Evolutionary conservation across 371 early-diverging fungal genomes (phyloP).

Genomic region (Rhizopus sp.): DNA sequence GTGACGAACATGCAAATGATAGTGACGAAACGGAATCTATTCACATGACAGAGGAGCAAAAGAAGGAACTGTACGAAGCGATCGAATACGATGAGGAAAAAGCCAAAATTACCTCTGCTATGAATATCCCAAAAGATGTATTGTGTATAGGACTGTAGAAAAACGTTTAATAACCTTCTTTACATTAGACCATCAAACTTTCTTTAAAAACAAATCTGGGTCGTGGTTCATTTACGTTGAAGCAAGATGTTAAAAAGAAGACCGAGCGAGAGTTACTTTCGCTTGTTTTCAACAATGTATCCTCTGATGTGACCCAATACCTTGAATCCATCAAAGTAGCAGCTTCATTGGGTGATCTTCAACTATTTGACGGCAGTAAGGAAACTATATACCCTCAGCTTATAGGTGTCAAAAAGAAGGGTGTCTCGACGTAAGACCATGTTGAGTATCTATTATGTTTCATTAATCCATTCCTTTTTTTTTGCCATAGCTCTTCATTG

Average conservation of each 20-base stretch:
- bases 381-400: conserved; percentile 45
- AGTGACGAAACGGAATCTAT: conserved; percentile 19
- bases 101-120: conserved; percentile 43
- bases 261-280: conserved; percentile 53
- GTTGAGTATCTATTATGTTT: neutral
- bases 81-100: conserved; percentile 81
- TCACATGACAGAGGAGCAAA: conserved; percentile 59
- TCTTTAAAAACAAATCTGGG: conserved; percentile 59
- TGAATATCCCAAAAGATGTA: conserved; percentile 82
- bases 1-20: neutral
- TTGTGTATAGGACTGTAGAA: neutral
- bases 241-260: conserved; percentile 21
- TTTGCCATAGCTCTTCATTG: conserved; percentile 11
- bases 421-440: conserved; percentile 17
- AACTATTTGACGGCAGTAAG: conserved; percentile 42
- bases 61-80: conserved; percentile 74
- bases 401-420: conserved; percentile 42
- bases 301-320: conserved; percentile 37
- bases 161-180: neutral
- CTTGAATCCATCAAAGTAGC: conserved; percentile 36
- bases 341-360: conserved; percentile 45
- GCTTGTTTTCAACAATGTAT: conserved; percentile 69
- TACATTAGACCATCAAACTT: conserved; percentile 57
- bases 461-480: neutral
- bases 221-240: conserved; percentile 72